These are phyloP conservation scores for Dioszegia crocea DNA, from an alignment of 768 basidiomycete genomes.

Conservation along the genomic window DNA sequence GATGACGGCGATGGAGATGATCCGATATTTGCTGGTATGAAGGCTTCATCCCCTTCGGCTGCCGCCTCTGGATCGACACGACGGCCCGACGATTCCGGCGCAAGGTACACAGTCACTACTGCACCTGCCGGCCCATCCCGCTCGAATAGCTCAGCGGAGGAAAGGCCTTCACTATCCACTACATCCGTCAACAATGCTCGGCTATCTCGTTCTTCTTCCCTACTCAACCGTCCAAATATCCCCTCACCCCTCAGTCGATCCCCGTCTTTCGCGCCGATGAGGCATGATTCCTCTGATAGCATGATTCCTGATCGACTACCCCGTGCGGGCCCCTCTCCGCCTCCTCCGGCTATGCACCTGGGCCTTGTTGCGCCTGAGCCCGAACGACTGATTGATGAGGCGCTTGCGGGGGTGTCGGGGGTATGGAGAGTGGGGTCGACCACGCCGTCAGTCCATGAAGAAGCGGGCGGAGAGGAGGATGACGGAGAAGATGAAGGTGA, in stretches of 20 bases:
- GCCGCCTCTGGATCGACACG: neutral
- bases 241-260: conserved; percentile 8
- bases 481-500: conserved; percentile 44
- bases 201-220: conserved; percentile 6
- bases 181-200: neutral
- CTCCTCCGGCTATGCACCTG: conserved; percentile 8
- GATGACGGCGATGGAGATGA: conserved; percentile 8
- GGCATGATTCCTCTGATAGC: neutral
- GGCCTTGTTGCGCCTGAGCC: conserved; percentile 14
- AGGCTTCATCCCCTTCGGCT: neutral
- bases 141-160: neutral
- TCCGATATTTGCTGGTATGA: conserved; percentile 3
- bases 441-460: neutral
- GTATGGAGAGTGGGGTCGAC: neutral
- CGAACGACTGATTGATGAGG: conserved; percentile 14
- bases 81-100: neutral
- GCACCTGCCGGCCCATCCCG: neutral
- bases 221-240: conserved; percentile 1
- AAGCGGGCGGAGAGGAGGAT: neutral
- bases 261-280: conserved; percentile 2
- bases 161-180: neutral
- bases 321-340: conserved; percentile 8
- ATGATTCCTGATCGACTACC: neutral
- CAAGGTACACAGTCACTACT: neutral
- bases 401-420: neutral